Evolutionary conservation across 257 asterid genomes (phyloP).

Genomic region (Nicotiana obtusifolia): DNA sequence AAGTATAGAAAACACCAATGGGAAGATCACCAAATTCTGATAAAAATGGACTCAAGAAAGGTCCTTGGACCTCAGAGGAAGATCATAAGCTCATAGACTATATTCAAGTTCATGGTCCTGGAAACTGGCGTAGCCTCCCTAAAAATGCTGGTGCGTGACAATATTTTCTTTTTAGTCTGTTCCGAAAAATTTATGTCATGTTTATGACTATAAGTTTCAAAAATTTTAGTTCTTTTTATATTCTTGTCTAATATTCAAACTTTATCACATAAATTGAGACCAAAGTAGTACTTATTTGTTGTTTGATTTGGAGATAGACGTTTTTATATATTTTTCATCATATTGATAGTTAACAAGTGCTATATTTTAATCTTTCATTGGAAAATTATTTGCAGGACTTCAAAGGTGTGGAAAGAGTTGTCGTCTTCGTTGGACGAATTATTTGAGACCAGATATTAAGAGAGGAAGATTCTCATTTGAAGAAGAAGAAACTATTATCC

Average conservation of each 20-base stretch:
- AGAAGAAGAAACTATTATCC: constrained; percentile 75
- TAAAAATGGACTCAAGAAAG: constrained; percentile 64
- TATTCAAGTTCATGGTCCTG: constrained; percentile 55
- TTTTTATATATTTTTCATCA: neutral
- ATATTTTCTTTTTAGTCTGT: too few species aligned
- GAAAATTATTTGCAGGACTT: constrained; percentile 36
- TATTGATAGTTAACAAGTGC: too few species aligned
- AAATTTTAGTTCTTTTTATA: too few species aligned
- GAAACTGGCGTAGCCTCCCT: constrained; percentile 72
- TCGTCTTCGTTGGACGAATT: constrained; percentile 81
- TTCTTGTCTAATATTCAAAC: too few species aligned
- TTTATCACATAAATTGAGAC: too few species aligned
- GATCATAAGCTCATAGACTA: constrained; percentile 50
- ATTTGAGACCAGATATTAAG: constrained; percentile 78
- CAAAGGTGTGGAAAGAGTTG: constrained; percentile 84
- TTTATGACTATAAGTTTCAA: too few species aligned
- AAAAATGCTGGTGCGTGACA: constrained; percentile 53
- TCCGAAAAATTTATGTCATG: too few species aligned
- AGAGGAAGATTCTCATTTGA: constrained; percentile 81
- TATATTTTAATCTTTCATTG: neutral
- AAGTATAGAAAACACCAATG: constrained; percentile 22
- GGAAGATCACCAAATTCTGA: constrained; percentile 87
- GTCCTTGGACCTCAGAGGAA: constrained; percentile 87
- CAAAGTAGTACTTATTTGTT: too few species aligned
- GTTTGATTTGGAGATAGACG: neutral